phyloP scores from a whole-genome alignment of 768 basidiomycete genomes.

The Amanita pallidorosea region DNA sequence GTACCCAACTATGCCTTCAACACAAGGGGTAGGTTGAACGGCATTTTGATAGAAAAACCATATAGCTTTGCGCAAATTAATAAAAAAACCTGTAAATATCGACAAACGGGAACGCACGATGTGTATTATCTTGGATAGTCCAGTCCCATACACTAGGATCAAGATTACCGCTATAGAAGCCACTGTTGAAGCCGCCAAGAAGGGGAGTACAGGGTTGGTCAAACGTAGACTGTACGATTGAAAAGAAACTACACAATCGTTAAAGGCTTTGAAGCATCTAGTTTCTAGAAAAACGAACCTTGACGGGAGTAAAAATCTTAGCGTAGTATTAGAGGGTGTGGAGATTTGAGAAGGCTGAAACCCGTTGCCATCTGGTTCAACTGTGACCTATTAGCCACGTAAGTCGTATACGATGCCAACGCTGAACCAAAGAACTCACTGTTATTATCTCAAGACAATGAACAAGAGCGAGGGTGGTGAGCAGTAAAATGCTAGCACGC shows the following conservation, averaged over 20 bases:
- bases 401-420: neutral
- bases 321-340: constrained; percentile 21
- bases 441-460: neutral
- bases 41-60: constrained; percentile 28
- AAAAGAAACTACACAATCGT: constrained; percentile 20
- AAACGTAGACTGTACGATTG: constrained; percentile 27
- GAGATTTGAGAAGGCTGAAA: constrained; percentile 22
- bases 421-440: neutral
- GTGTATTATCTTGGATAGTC: constrained; percentile 20
- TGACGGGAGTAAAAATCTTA: constrained; percentile 29
- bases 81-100: neutral
- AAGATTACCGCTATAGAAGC: constrained; percentile 15
- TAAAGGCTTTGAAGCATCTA: neutral
- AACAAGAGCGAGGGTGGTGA: neutral
- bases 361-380: constrained; percentile 29
- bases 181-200: constrained; percentile 29
- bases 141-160: constrained; percentile 21
- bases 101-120: constrained; percentile 12
- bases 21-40: constrained; percentile 25
- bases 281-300: constrained; percentile 15
- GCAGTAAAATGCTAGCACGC: neutral
- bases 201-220: constrained; percentile 27
- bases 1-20: constrained; percentile 29
- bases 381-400: constrained; percentile 19
- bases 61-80: constrained; percentile 14